Evolutionary conservation across 2,329 filamentous ascomycete species (phyloP), one percentile per base, ranked within the genome.

Genomic region (Ramularia collo-cygni): DNA sequence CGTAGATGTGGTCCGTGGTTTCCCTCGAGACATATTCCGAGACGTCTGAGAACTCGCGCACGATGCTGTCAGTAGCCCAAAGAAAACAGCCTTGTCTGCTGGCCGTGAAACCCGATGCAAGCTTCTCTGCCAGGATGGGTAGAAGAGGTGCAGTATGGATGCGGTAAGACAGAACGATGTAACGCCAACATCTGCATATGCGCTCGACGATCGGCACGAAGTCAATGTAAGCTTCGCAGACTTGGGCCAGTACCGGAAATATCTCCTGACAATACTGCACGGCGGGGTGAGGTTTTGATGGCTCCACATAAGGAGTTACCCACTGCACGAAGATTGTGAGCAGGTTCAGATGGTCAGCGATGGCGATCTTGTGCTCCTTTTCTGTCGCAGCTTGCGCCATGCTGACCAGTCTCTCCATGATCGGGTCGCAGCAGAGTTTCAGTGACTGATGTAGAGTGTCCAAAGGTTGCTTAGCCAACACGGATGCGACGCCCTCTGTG

Each of bases 261-360:
- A 95, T 83, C 60, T 96, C 89, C 55, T 90, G 79, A 75, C 92
- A 96, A 67, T 98, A 98, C 64, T 88, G 89, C 43, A 98, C 89
- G 1, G 86, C 88, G 4, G 90, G 90, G 58, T 96, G 89, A 44
- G 86, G 81, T 49, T 87, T 73, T 37, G 75, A 75, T 7, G 76
- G 75, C 16, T 78, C 76, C 29, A 90, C 76, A 38, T 84, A 82
- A 0, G 92, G 92, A 40, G 83, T 79, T 8, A 83, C 77, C 48
- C 73, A 68, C 61, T 95, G 83, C 31, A 93, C 77, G 60, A 96
- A 95, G 44, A 88, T 83, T 3, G 90, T 95, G 52, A 98, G 80
- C 39, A 98, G 73, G 56, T 95, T 88, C 32, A 98, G 71, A 58
- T 93, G 87, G 65, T 98, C 90, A 79, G 92, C 92, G 51, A 98